A percentile compares a stretch with the other conserved stretches of the same genome.
phyloP scores from a whole-genome alignment of 148 eudicot species.

The Rheum nobile region DNA sequence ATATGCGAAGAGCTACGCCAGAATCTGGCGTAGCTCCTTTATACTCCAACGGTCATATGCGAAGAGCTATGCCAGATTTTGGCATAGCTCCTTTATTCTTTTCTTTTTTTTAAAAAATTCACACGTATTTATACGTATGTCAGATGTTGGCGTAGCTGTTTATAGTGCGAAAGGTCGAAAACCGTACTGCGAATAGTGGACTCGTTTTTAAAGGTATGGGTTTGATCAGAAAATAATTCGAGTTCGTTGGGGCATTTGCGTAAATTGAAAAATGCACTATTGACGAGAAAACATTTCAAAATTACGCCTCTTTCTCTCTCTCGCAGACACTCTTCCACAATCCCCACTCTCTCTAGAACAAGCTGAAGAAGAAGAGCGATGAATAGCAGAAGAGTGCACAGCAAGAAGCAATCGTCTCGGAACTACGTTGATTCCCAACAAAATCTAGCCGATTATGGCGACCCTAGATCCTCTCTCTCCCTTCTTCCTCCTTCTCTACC shows the following conservation, averaged over 20 bases:
- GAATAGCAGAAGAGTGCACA: neutral
- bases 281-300: neutral
- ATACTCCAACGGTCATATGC: too few species aligned
- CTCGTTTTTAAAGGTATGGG: neutral
- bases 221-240: neutral
- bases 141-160: too few species aligned
- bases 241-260: too few species aligned
- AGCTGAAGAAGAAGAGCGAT: neutral
- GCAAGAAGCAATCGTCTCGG: slow-evolving; percentile 3
- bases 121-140: too few species aligned
- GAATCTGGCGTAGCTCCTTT: too few species aligned
- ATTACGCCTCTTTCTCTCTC: neutral
- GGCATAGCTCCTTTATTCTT: too few species aligned
- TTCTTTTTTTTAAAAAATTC: too few species aligned
- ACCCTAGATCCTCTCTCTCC: slow-evolving; percentile 2
- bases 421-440: neutral
- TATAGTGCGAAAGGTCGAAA: too few species aligned
- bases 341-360: neutral
- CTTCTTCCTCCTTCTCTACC: neutral
- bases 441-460: neutral
- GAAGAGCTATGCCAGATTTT: too few species aligned
- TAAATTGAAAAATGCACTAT: too few species aligned
- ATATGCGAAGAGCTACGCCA: too few species aligned
- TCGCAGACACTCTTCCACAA: neutral
- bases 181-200: too few species aligned